phyloP scores from a whole-genome alignment of 495 filamentous ascomycete genomes.

The Penicillium taxi region DNA sequence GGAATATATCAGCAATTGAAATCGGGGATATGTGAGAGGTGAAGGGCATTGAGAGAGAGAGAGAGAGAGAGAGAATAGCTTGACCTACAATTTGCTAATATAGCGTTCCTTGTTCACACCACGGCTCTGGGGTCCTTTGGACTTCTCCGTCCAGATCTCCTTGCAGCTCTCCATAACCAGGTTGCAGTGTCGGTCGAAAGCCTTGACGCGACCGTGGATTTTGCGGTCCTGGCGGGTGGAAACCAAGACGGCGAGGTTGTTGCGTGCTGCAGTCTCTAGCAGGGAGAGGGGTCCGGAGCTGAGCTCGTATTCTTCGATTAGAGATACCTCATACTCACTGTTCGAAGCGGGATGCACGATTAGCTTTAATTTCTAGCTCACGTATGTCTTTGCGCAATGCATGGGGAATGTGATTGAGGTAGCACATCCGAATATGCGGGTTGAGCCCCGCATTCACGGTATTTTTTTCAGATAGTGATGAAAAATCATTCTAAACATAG shows the following conservation, averaged over 20 bases:
- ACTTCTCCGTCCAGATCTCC: constrained; percentile 99
- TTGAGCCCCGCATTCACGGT: constrained; percentile 5
- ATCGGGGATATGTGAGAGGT: too few relatives aligned
- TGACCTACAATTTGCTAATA: constrained; percentile 89
- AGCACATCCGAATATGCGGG: constrained; percentile 9
- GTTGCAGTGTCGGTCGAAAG: constrained; percentile 92
- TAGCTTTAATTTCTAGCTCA: constrained; percentile 16
- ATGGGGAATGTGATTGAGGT: constrained; percentile 15
- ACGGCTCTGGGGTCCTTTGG: constrained; percentile 79
- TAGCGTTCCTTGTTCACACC: constrained; percentile 97
- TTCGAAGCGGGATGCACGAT: constrained; percentile 12
- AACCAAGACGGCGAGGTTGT: constrained; percentile 83
- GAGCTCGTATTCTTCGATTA: constrained; percentile 87
- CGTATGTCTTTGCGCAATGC: constrained; percentile 18
- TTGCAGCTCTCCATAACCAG: constrained; percentile 98
- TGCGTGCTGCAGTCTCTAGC: constrained; percentile 82
- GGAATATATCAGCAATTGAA: too few relatives aligned
- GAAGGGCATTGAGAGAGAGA: background rate
- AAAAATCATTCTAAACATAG: constrained; percentile 1
- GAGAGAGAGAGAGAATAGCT: background rate
- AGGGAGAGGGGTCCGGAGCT: constrained; percentile 81
- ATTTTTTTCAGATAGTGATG: constrained; percentile 6
- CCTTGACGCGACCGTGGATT: constrained; percentile 71
- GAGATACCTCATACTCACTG: constrained; percentile 82
- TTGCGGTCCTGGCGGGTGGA: constrained; percentile 86